Evolutionary conservation across 2,329 filamentous ascomycete species (phyloP).

Genomic region (Biscogniauxia marginata): DNA sequence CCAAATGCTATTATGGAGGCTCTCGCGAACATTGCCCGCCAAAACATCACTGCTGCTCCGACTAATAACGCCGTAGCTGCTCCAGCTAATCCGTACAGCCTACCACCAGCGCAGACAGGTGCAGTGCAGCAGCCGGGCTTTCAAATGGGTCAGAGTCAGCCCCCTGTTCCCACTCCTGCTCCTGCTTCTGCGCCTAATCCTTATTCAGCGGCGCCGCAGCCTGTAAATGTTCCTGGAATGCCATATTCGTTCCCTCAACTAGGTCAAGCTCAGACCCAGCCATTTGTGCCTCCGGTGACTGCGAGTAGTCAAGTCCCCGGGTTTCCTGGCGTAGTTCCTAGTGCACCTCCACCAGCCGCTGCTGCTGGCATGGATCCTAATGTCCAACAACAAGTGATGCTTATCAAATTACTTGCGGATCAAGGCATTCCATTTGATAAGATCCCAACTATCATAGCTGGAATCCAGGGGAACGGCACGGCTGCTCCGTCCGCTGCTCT

Average conservation of each 20-base stretch:
- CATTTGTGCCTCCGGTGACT: constrained; percentile 31
- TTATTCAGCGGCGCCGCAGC: constrained; percentile 48
- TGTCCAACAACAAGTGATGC: constrained; percentile 68
- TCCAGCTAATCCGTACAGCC: constrained; percentile 26
- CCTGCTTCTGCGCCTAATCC: constrained; percentile 29
- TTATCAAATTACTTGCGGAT: constrained; percentile 73
- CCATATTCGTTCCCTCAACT: constrained; percentile 48
- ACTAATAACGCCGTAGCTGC: constrained; percentile 42
- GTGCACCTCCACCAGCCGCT: constrained; percentile 34
- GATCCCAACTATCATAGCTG: constrained; percentile 60
- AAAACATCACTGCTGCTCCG: constrained; percentile 57
- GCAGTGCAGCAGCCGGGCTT: constrained; percentile 22
- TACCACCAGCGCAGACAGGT: constrained; percentile 24
- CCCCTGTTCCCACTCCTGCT: constrained; percentile 35
- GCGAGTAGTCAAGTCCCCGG: constrained; percentile 39
- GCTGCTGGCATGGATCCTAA: constrained; percentile 48
- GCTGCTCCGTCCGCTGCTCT: constrained; percentile 31
- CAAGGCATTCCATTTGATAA: constrained; percentile 77
- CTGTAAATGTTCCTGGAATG: constrained; percentile 56
- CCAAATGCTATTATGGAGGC: constrained; percentile 70
- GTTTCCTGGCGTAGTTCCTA: constrained; percentile 36
- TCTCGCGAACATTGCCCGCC: constrained; percentile 76
- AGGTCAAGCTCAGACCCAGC: constrained; percentile 35
- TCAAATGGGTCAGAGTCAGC: constrained; percentile 26
- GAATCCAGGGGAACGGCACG: constrained; percentile 44